Base-by-base conservation (phyloP, 371 early-diverging fungal species). In the Mortierella sp. region DNA sequence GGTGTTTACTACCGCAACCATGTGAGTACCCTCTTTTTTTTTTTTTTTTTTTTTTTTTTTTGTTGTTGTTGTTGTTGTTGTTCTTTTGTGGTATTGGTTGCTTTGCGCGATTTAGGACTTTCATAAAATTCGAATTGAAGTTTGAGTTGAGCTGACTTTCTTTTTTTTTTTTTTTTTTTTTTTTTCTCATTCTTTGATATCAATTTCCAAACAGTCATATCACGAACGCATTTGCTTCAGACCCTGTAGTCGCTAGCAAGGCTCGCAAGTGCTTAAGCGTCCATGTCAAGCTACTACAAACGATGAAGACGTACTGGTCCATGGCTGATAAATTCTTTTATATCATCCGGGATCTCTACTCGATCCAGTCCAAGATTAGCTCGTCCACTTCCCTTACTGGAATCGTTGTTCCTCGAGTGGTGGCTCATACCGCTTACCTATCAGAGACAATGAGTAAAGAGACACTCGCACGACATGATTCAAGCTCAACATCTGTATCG, bases 291-390 rank as follows among this genome's bases (percentile, higher is more conserved):
- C 59, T 87, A 37, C 62, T 88, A 18, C 79, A 86, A 67, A 86
- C 80, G 4, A 86, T 88, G 68, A 83, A 87, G 62, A 64, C 81
- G 28, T 84, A 83, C 29, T 89, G 89, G 89, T 85, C 89, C 1
- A 88, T 89, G 84, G 87, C 89, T 0, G 89, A 89, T 63, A 86
- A 86, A 56, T 75, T 88, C 21, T 88, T 86, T 63, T 88, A 87
- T 57, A 87, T 89, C 81, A 84, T 86, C 16, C 87, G 87, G n/a
- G 89, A 87, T 68, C 61, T 89, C 4, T 87, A 87, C 60, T 83
- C 87, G 1, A 85, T 88, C 48, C 88, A 88, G 57, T 77, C 79
- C 62, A 77, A 77, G 52, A 77, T 77, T 53, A 77, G 72, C 51
- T 77, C 75, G 0, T 66, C 75, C 7, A 65, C 70, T 18, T 30